Conservation (phyloP, 768 basidiomycete genomes). For the Xerocomellus intermedius region DNA sequence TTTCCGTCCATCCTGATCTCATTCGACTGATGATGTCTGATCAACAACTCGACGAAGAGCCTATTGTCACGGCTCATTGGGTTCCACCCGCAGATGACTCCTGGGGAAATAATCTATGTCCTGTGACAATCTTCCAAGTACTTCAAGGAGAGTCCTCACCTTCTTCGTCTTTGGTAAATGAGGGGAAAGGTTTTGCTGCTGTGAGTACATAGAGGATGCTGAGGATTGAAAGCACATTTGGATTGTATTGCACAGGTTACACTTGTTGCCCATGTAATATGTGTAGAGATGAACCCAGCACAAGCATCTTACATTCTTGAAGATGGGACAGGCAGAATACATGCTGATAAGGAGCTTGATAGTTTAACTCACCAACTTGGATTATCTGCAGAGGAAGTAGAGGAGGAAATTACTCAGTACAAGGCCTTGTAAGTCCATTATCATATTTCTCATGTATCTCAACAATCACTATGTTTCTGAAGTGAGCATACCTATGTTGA, state of each 20-base stretch:
- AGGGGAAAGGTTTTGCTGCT: conserved; percentile 36
- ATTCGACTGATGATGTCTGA: conserved; percentile 7
- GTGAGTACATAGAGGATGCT: conserved; percentile 7
- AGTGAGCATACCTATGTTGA: conserved; percentile 25
- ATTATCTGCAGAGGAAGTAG: conserved; percentile 1
- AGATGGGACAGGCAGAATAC: conserved; percentile 38
- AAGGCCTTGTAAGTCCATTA: conserved; percentile 14
- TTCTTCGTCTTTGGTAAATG: conserved; percentile 45
- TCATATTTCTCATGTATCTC: background rate
- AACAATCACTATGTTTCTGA: background rate
- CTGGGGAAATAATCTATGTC: conserved; percentile 32
- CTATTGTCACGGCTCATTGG: conserved; percentile 1
- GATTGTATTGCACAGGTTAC: conserved; percentile 34
- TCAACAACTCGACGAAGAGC: conserved; percentile 4
- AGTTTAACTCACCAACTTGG: background rate
- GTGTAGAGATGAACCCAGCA: conserved; percentile 14
- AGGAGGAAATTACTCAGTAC: conserved; percentile 9
- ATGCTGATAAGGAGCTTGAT: background rate
- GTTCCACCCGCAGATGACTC: background rate
- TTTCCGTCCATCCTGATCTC: background rate
- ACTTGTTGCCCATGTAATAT: conserved; percentile 46
- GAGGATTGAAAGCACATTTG: conserved; percentile 24
- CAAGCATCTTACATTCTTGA: conserved; percentile 27
- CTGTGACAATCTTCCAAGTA: conserved; percentile 58
- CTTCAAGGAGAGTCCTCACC: conserved; percentile 37